Conservation (phyloP, 2,329 filamentous ascomycete species). For the Pseudogymnoascus sp. region DNA sequence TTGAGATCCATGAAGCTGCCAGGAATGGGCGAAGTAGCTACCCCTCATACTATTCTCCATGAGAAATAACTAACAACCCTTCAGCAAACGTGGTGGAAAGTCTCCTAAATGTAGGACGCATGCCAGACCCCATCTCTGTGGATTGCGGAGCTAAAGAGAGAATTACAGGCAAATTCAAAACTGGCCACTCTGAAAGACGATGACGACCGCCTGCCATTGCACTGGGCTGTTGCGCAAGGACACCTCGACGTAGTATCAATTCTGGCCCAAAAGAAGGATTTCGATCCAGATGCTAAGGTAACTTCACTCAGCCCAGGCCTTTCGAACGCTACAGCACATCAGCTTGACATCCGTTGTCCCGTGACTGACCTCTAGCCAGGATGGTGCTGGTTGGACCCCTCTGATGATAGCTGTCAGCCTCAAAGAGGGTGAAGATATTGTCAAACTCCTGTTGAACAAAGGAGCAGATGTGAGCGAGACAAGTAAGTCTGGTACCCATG, state of each 20-base stretch:
- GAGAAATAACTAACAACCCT: constrained; percentile 1
- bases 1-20: constrained; percentile 78
- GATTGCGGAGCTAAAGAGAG: background rate
- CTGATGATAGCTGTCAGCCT: constrained; percentile 77
- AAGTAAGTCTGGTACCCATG: constrained; percentile 39
- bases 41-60: background rate
- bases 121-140: background rate
- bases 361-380: constrained; percentile 36
- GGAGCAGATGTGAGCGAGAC: constrained; percentile 68
- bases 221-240: constrained; percentile 90
- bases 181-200: constrained; percentile 67
- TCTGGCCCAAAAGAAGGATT: constrained; percentile 61
- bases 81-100: constrained; percentile 66
- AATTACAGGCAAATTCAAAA: constrained; percentile 64
- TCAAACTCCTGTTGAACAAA: constrained; percentile 60
- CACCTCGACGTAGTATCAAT: constrained; percentile 66
- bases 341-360: background rate
- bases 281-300: constrained; percentile 79
- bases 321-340: background rate
- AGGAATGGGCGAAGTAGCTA: constrained; percentile 72
- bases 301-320: background rate
- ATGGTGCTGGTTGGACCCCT: constrained; percentile 74
- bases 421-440: constrained; percentile 61
- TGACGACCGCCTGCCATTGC: constrained; percentile 82
- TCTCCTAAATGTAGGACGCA: constrained; percentile 53